A percentile compares a stretch with the other conserved stretches of the same genome.
Conservation (phyloP, 2,329 filamentous ascomycete species). For the Colletotrichum incanum region DNA sequence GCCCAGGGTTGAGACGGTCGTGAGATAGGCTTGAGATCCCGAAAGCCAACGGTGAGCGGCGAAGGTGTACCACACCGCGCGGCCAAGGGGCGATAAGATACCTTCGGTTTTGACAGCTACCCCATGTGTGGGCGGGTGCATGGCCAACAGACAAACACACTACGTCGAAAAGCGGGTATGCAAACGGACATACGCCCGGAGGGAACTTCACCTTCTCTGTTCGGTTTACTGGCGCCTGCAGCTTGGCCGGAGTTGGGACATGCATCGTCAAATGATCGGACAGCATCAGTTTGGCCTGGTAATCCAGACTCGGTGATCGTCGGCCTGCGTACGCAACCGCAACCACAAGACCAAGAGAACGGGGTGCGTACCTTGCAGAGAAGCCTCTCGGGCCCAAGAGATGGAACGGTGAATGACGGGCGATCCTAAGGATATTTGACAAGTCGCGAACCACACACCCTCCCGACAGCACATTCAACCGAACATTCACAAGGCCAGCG, state of each 20-base stretch:
- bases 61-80: constrained; percentile 6
- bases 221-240: constrained; percentile 5
- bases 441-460: constrained; percentile 20
- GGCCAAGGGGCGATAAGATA: background rate
- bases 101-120: background rate
- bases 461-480: background rate
- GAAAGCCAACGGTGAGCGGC: constrained; percentile 13
- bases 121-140: constrained; percentile 9
- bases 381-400: constrained; percentile 14
- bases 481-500: background rate
- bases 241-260: background rate
- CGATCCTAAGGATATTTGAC: constrained; percentile 19
- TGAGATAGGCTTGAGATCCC: constrained; percentile 3
- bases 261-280: constrained; percentile 41
- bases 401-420: constrained; percentile 10
- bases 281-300: constrained; percentile 16
- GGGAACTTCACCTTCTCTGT: constrained; percentile 17
- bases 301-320: constrained; percentile 34
- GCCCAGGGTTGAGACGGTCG: constrained; percentile 4
- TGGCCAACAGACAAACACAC: constrained; percentile 2
- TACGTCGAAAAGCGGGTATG: constrained; percentile 13
- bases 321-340: constrained; percentile 30
- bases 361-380: constrained; percentile 41
- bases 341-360: constrained; percentile 31
- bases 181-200: constrained; percentile 26